Evolutionary conservation across 805 yeast genomes (phyloP).

Genomic region (Kluyveromyces nonfermentans): DNA sequence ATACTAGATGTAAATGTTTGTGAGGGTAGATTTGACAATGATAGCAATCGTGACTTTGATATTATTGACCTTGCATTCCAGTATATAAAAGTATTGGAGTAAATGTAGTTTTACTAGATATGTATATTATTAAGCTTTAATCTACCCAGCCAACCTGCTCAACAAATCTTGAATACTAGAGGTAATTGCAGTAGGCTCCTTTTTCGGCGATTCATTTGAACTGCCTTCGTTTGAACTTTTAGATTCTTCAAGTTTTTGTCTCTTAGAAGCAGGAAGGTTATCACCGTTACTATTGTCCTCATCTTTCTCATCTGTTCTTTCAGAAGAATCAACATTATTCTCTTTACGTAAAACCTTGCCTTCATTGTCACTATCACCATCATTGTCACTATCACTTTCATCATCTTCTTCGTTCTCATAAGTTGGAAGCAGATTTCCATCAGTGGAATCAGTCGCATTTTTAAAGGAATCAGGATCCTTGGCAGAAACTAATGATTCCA

Average conservation of each 20-base stretch:
- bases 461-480: constrained; percentile 15
- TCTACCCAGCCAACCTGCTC: constrained; percentile 26
- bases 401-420: constrained; percentile 24
- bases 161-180: constrained; percentile 29
- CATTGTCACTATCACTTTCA: constrained; percentile 11
- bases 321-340: constrained; percentile 2
- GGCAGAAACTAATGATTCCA: constrained; percentile 18
- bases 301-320: neutral
- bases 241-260: neutral
- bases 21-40: constrained; percentile 6
- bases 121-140: neutral
- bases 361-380: constrained; percentile 7
- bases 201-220: neutral
- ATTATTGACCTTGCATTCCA: constrained; percentile 24
- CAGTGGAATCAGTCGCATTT: constrained; percentile 5
- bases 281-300: too few species aligned
- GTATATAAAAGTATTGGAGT: constrained; percentile 22
- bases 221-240: neutral
- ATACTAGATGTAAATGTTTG: constrained; percentile 17
- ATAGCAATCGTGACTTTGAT: neutral
- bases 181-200: constrained; percentile 13
- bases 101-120: neutral
- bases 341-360: constrained; percentile 1
- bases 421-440: constrained; percentile 20
- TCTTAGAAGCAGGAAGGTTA: neutral